phyloP scores from a whole-genome alignment of 2,329 filamentous ascomycete species.

The Phoma herbarum region DNA sequence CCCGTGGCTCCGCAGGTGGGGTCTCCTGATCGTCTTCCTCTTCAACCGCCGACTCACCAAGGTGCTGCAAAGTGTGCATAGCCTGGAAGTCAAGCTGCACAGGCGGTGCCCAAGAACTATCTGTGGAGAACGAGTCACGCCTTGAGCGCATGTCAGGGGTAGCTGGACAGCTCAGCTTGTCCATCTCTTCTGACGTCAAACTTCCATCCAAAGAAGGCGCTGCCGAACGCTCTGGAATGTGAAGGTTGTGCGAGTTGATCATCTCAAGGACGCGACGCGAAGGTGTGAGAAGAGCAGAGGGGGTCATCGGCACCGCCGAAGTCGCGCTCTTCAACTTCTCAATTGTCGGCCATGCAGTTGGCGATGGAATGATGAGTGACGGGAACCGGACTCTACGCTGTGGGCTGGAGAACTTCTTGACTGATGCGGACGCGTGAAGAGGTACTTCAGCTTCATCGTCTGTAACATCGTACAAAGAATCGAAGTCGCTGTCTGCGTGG shows the following conservation, averaged over 20 bases:
- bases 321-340: conserved; percentile 64
- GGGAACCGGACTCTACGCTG: conserved; percentile 62
- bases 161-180: conserved; percentile 80
- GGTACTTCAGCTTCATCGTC: conserved; percentile 73
- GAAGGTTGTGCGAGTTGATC: conserved; percentile 66
- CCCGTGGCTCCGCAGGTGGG: conserved; percentile 56
- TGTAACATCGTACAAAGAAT: conserved; percentile 87
- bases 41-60: conserved; percentile 57
- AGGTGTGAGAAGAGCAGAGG: conserved; percentile 71
- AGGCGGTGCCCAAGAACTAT: conserved; percentile 69
- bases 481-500: conserved; percentile 77
- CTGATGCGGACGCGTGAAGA: conserved; percentile 61
- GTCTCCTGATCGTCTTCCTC: conserved; percentile 37
- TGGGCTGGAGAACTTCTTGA: conserved; percentile 52
- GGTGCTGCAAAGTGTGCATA: conserved; percentile 78
- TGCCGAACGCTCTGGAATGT: conserved; percentile 77
- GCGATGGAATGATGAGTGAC: conserved; percentile 66
- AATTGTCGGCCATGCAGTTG: conserved; percentile 65
- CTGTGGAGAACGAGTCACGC: conserved; percentile 57
- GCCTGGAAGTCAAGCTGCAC: conserved; percentile 77
- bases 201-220: conserved; percentile 92
- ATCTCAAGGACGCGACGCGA: conserved; percentile 78
- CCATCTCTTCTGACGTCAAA: conserved; percentile 86
- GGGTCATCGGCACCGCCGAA: conserved; percentile 59
- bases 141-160: conserved; percentile 69